Evolutionary conservation across 495 filamentous ascomycete species (phyloP), one percentile per base, ranked within the genome.

Genomic region (Penicillium simplicissimum): DNA sequence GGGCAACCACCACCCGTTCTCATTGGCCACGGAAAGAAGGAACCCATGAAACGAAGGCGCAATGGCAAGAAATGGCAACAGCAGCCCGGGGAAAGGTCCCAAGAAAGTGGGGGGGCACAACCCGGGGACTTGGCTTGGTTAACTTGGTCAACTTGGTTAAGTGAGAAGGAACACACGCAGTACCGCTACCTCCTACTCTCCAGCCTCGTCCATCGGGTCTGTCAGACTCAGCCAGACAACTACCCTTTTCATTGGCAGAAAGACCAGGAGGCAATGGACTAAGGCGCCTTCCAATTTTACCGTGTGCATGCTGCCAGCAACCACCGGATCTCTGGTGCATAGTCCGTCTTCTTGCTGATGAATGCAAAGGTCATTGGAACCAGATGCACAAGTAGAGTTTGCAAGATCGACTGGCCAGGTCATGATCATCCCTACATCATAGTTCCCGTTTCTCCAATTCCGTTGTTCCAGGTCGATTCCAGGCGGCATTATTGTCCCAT

Each of bases 51-150:
- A 45, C 17, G 8, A 23, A 11, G 17, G 42, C 9, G 59, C 35
- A 38, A 61, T 49, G 43, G 42, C 54, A 34, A 28, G 37, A 53
- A 53, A 34, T 19, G 58, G 58, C 28, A 61, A 61, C 23, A 55
- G 52, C 11, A 56, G 52, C 51, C 59, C 59, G 59, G 40, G 40
- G 42, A 55, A 55, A 17, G 19, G 36, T 15, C 25, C 42, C 19
- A 45, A 45, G 19, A 11, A 31, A 40, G 51, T 48, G 31, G 38
- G 31, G 38, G 17, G 38, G 28, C 42, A 11, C 42, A 53, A 53
- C 19, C 31, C 51, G 28, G 51, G 45, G 45, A 49, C 45, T 23
- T 11, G 45, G 21, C 45, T 28, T 49, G 42, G 28, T 31, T 25
- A n/a, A n/a, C n/a, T n/a, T n/a, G n/a, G n/a, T n/a, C n/a, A n/a